Conservation (phyloP, 345 rosid species). For the Cardamine occulta region DNA sequence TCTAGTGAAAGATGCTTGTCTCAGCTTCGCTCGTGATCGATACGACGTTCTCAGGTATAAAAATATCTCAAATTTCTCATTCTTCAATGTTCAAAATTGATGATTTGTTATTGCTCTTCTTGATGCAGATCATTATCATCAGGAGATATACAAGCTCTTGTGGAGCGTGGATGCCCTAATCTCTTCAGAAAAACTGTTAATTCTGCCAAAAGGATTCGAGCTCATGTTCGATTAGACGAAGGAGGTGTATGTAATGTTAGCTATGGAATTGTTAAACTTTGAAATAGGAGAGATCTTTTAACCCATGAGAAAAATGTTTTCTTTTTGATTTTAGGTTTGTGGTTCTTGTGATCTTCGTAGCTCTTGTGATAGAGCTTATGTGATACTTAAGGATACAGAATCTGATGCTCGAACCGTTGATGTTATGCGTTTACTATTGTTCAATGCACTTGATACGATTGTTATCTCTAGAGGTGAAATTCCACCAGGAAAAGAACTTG, state of each 20-base stretch:
- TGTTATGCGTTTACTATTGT: conserved; percentile 69
- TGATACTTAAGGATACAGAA: conserved; percentile 68
- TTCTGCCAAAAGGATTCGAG: conserved; percentile 89
- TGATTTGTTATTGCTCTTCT: conserved; percentile 3
- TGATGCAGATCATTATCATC: conserved; percentile 64
- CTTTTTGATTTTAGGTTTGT: conserved; percentile 62
- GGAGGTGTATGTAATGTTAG: conserved; percentile 75
- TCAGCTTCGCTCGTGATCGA: conserved; percentile 87
- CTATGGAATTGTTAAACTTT: background rate
- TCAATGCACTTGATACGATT: conserved; percentile 73
- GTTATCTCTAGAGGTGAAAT: conserved; percentile 56
- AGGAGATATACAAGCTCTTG: conserved; percentile 62
- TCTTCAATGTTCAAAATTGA: background rate
- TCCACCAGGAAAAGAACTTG: conserved; percentile 58
- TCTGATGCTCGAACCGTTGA: conserved; percentile 83
- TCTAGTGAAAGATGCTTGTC: conserved; percentile 73
- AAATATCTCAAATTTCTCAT: background rate
- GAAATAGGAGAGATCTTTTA: conserved; percentile 6
- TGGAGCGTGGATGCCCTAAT: conserved; percentile 86
- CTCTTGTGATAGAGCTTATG: conserved; percentile 92
- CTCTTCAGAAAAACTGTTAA: conserved; percentile 75
- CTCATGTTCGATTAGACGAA: conserved; percentile 64
- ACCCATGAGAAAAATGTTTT: conserved; percentile 3
- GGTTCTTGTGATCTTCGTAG: conserved; percentile 75
- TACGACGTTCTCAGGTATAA: conserved; percentile 73